Evolutionary conservation across 768 basidiomycete genomes (phyloP), one percentile per base, ranked within the genome.

Genomic region (Rhizopogon salebrosus): DNA sequence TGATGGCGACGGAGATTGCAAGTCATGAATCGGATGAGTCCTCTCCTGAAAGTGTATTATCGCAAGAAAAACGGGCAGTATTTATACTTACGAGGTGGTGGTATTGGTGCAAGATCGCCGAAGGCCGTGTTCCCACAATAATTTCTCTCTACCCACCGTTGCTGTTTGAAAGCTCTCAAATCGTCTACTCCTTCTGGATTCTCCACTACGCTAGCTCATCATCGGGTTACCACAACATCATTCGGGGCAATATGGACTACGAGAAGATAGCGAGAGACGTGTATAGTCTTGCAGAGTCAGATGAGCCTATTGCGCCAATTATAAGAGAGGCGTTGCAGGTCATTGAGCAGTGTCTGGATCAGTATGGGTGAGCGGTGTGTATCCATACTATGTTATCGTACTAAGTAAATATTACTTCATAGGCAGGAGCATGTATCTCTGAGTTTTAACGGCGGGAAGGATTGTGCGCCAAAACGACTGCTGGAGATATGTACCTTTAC

Each of bases 401-500:
- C 43, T 51, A 59, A 55, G 37, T 54, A 43, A 41, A 57, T 22
- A 39, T 22, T 4, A 31, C 55, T 35, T 49, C 52, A 53, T 67
- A 90, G 92, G 46, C 76, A 80, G 62, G 81, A 86, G 34, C 74
- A 77, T 51, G 72, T 94, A 4, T 87, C 94, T 3, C 76, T 99
- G 54, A 97, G 94, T 69, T 99, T 98, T 74, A 99, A 98, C 60
- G 97, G 97, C 9, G 97, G 97, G 49, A 99, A 99, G 68, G 97
- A 99, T 65, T 99, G 97, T 95, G 62, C 60, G 85, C 75, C 13
- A 24, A 13, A n/a, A 22, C 6, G 29, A 37, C 41, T 31, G 24
- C 24, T 3, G 31, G 10, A 8, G 9, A 13, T 34, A 13, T 34
- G n/a, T 20, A 6, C 38, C 36, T 24, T 22, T 29, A 37, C 49